A percentile compares a stretch with the other conserved stretches of the same genome.
These are phyloP conservation scores for Chlorokybus atmophyticus DNA, from an alignment of 139 green algal species.

Conservation along the genomic window DNA sequence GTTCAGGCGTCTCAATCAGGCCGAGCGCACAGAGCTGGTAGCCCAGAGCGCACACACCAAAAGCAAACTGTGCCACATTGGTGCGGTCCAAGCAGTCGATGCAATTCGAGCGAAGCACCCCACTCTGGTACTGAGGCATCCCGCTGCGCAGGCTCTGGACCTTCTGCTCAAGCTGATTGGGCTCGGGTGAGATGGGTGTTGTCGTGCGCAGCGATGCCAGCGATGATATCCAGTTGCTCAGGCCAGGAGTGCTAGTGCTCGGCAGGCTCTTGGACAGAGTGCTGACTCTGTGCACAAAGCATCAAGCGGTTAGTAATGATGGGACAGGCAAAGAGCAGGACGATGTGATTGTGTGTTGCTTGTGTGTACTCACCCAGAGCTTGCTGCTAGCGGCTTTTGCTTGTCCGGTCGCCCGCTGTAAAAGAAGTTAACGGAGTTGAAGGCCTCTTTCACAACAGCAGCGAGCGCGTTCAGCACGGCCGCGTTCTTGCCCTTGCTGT, in stretches of 20 bases:
- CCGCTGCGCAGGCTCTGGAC: too few relatives aligned
- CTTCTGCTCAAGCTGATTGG: too few relatives aligned
- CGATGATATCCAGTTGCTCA: too few relatives aligned
- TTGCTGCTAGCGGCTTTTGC: conserved; percentile 4
- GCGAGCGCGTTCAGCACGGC: conserved; percentile 14
- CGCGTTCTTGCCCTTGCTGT: conserved; percentile 39
- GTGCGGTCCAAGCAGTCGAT: conserved; percentile 95
- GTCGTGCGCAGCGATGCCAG: too few relatives aligned
- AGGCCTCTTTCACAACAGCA: conserved; percentile 7
- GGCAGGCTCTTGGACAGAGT: too few relatives aligned
- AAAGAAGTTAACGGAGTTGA: conserved; percentile 29
- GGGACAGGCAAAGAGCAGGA: too few relatives aligned
- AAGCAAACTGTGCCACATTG: conserved; percentile 83
- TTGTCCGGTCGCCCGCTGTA: conserved; percentile 10
- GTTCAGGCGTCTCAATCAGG: conserved; percentile 5
- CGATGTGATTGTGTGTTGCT: too few relatives aligned
- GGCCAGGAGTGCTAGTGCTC: too few relatives aligned
- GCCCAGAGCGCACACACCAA: conserved; percentile 56
- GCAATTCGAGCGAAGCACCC: conserved; percentile 72
- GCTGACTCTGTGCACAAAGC: too few relatives aligned
- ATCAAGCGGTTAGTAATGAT: too few relatives aligned
- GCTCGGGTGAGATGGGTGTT: too few relatives aligned
- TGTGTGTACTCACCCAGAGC: not conserved
- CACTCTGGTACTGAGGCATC: too few relatives aligned
- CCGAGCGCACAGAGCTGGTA: conserved; percentile 38